Percentiles rank a stretch among this genome's conserved stretches.
Conservation (phyloP, 139 green algal genomes). For the Nannochloris sp. region DNA sequence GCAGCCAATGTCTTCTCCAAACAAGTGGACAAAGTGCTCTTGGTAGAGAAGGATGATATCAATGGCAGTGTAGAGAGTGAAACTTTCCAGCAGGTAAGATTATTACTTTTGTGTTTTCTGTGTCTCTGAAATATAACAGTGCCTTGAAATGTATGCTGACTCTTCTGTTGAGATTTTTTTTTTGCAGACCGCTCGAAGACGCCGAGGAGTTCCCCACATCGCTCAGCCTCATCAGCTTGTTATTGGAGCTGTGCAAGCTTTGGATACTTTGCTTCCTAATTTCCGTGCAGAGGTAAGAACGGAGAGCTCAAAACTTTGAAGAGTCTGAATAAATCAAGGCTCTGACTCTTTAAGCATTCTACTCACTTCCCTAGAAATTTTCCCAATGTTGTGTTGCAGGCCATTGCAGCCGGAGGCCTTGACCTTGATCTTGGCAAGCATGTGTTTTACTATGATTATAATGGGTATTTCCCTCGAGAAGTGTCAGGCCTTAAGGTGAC, state of each 20-base stretch:
- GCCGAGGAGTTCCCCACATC: constrained; percentile 9
- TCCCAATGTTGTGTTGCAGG: neutral
- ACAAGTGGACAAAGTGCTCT: neutral
- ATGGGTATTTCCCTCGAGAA: neutral
- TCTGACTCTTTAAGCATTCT: too few species aligned
- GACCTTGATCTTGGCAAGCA: neutral
- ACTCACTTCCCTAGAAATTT: too few species aligned
- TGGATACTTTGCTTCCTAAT: constrained; percentile 18
- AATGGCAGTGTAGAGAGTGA: neutral
- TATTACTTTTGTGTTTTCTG: neutral
- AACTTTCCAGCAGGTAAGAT: neutral
- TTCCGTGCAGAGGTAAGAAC: constrained; percentile 6
- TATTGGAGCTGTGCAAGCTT: constrained; percentile 5
- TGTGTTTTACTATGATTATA: constrained; percentile 5
- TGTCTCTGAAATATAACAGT: neutral
- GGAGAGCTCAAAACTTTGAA: neutral
- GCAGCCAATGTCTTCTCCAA: neutral
- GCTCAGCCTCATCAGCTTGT: constrained; percentile 13
- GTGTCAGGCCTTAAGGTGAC: neutral
- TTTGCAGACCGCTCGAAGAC: neutral
- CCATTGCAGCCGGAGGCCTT: neutral
- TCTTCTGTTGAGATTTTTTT: neutral
- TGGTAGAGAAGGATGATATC: constrained; percentile 10
- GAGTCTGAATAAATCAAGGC: neutral
- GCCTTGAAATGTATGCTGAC: neutral